phyloP scores from a whole-genome alignment of 306 rosid genomes.

The Lithocarpus polystachyus region DNA sequence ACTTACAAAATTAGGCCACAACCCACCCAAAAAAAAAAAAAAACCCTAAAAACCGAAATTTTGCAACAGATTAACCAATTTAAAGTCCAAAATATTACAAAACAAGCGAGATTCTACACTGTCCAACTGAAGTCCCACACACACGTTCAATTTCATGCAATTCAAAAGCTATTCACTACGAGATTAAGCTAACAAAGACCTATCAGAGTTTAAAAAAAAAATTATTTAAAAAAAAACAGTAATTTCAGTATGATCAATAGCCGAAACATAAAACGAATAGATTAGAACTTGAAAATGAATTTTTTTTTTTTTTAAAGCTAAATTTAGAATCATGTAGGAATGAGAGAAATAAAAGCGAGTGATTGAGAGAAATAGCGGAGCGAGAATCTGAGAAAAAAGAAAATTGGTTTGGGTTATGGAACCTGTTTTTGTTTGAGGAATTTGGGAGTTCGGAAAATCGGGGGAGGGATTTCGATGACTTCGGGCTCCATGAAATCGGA shows the following conservation, averaged over 20 bases:
- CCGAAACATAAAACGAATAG: too few species aligned
- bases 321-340: neutral
- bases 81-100: neutral
- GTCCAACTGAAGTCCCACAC: neutral
- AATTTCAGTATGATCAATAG: too few species aligned
- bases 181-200: neutral
- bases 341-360: neutral
- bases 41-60: neutral
- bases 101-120: neutral
- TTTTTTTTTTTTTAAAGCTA: neutral
- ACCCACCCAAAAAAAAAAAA: neutral
- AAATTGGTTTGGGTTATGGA: neutral
- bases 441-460: conserved; percentile 23
- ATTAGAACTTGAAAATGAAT: neutral
- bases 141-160: conserved; percentile 8
- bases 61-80: neutral
- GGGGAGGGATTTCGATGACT: conserved; percentile 38
- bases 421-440: conserved; percentile 51
- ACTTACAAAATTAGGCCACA: too few species aligned
- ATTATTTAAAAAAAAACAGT: too few species aligned
- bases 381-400: neutral
- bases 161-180: neutral
- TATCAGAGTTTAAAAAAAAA: neutral
- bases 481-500: conserved; percentile 58
- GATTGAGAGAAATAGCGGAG: neutral